Evolutionary conservation across 2,329 filamentous ascomycete species (phyloP).

Genomic region (Eutypella sp.): DNA sequence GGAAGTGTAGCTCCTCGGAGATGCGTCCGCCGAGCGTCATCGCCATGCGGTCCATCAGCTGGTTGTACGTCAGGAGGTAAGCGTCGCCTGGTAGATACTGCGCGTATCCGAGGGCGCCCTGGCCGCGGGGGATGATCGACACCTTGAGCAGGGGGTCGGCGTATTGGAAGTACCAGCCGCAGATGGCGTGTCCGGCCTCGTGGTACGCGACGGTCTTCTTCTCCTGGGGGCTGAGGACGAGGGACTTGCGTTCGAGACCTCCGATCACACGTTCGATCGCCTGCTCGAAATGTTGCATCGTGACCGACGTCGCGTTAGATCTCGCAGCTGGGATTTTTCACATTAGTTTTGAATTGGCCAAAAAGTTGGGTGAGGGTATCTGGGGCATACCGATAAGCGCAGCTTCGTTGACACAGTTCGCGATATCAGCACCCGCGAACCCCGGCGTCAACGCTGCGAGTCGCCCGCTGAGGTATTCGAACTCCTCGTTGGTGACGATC

Average conservation of each 20-base stretch:
- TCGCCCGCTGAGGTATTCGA: constrained; percentile 81
- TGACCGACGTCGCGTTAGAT: constrained; percentile 71
- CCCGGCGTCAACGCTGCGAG: constrained; percentile 90
- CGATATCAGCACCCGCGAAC: constrained; percentile 96
- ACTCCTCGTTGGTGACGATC: constrained; percentile 87
- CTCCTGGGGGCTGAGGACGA: constrained; percentile 88
- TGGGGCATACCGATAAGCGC: constrained; percentile 90
- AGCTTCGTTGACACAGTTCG: constrained; percentile 97
- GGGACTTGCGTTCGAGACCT: constrained; percentile 93
- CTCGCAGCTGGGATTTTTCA: constrained; percentile 69
- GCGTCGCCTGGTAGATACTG: constrained; percentile 95
- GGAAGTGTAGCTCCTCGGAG: constrained; percentile 93
- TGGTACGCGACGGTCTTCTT: constrained; percentile 97
- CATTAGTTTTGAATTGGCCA: constrained; percentile 32
- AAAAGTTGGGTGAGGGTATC: too few relatives aligned
- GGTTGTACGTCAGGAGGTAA: constrained; percentile 91
- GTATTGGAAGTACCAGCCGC: constrained; percentile 94
- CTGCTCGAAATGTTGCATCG: constrained; percentile 90
- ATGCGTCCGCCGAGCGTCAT: constrained; percentile 97
- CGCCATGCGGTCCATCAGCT: constrained; percentile 98
- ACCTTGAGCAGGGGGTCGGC: constrained; percentile 98
- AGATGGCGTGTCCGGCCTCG: constrained; percentile 96
- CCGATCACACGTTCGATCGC: constrained; percentile 97
- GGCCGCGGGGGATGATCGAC: constrained; percentile 93
- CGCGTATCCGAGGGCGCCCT: constrained; percentile 89